These are phyloP conservation scores for Leccinum sublutescens DNA, from an alignment of 768 basidiomycete genomes.

Conservation along the genomic window DNA sequence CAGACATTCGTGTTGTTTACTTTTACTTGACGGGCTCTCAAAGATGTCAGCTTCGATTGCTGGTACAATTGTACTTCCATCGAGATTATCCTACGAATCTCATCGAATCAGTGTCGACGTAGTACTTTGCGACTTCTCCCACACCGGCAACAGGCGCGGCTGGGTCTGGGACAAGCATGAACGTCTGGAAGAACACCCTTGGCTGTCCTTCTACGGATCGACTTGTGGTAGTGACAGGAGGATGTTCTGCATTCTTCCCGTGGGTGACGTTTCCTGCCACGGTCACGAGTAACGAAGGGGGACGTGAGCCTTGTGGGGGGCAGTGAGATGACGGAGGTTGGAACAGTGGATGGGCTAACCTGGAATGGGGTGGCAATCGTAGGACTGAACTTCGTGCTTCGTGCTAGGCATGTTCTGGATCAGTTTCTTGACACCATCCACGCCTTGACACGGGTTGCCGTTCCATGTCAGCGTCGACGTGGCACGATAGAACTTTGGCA, in stretches of 20 bases:
- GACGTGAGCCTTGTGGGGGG: slow-evolving; percentile 56
- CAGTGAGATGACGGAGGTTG: slow-evolving; percentile 7
- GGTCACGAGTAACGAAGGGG: slow-evolving; percentile 74
- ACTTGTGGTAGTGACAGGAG: slow-evolving; percentile 43
- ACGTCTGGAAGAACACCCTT: slow-evolving; percentile 84
- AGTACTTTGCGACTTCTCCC: slow-evolving; percentile 80
- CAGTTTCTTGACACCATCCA: slow-evolving; percentile 64
- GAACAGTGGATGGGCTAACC: slow-evolving; percentile 41
- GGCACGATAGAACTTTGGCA: slow-evolving; percentile 80
- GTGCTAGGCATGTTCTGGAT: slow-evolving; percentile 73
- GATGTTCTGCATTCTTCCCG: slow-evolving; percentile 57
- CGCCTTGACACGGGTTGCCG: slow-evolving; percentile 74
- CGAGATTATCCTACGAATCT: slow-evolving; percentile 72
- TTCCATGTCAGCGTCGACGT: slow-evolving; percentile 83
- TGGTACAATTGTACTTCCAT: neutral
- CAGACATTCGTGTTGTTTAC: neutral
- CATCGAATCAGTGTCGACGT: slow-evolving; percentile 73
- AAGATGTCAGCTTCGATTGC: neutral
- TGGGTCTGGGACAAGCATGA: slow-evolving; percentile 78
- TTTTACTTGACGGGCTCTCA: neutral
- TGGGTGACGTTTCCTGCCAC: slow-evolving; percentile 81
- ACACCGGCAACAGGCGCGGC: slow-evolving; percentile 59
- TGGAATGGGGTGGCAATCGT: slow-evolving; percentile 88
- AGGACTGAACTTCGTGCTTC: slow-evolving; percentile 83
- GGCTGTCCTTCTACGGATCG: slow-evolving; percentile 72